These are phyloP conservation scores for Fusarium bulbicola DNA, from an alignment of 2,329 filamentous ascomycete species.

Conservation along the genomic window DNA sequence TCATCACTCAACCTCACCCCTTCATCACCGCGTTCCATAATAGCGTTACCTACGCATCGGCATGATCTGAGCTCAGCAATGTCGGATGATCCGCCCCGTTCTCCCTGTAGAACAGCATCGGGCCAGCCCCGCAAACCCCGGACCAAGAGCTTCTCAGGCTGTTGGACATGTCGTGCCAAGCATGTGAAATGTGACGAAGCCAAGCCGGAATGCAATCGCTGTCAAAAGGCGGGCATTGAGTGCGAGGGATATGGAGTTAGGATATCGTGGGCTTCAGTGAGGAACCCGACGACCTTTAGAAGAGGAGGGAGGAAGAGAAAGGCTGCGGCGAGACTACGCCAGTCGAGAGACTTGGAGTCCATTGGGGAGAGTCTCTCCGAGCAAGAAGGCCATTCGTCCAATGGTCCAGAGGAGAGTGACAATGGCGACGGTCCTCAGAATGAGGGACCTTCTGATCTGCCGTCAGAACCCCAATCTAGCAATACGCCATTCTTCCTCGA, in stretches of 20 bases:
- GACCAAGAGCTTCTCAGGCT: conserved; percentile 41
- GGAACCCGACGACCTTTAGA: conserved; percentile 34
- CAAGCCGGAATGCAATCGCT: conserved; percentile 33
- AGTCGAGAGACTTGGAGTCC: background rate
- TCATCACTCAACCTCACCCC: background rate
- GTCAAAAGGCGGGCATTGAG: conserved; percentile 24
- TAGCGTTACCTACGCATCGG: background rate
- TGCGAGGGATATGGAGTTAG: conserved; percentile 39
- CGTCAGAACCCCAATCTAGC: background rate
- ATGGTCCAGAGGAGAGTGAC: background rate
- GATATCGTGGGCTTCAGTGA: conserved; percentile 39
- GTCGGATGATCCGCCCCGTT: conserved; percentile 15
- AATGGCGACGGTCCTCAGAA: background rate
- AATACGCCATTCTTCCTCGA: background rate
- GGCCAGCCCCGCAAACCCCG: conserved; percentile 34
- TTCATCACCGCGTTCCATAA: background rate
- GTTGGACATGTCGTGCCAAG: conserved; percentile 41
- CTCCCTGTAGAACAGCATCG: conserved; percentile 3
- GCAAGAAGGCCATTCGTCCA: background rate
- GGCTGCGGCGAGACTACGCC: background rate
- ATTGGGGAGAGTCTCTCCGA: background rate
- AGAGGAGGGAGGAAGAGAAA: conserved; percentile 6
- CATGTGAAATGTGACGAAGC: conserved; percentile 40
- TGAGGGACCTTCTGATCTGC: background rate
- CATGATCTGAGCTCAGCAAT: background rate